These are phyloP conservation scores for Blastobotrys peoriensis DNA, from an alignment of 805 yeast genomes.

Conservation along the genomic window DNA sequence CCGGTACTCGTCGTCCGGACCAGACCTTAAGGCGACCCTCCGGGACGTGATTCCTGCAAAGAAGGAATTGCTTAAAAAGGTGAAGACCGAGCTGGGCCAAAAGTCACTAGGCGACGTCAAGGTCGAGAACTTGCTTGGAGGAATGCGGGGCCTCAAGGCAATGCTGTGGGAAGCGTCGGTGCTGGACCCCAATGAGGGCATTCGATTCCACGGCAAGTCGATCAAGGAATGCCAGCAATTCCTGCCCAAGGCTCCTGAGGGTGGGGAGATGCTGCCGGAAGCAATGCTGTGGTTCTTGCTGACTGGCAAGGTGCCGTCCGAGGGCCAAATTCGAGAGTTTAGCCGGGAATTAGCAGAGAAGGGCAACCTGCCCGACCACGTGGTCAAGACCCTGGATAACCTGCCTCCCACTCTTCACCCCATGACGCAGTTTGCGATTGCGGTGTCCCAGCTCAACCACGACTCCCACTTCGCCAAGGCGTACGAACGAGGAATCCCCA, in stretches of 20 bases:
- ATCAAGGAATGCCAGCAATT: conserved; percentile 63
- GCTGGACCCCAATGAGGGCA: conserved; percentile 70
- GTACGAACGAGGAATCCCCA: conserved; percentile 75
- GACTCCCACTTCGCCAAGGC: conserved; percentile 83
- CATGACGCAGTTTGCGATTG: conserved; percentile 86
- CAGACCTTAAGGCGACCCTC: conserved; percentile 30
- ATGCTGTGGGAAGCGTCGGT: conserved; percentile 78
- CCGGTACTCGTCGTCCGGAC: conserved; percentile 14
- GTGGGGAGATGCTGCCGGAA: conserved; percentile 61
- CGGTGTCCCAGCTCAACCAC: conserved; percentile 71
- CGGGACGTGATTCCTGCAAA: conserved; percentile 40
- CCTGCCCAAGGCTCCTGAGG: conserved; percentile 52
- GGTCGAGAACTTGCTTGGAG: conserved; percentile 49
- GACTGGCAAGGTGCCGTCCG: conserved; percentile 80
- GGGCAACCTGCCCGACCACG: conserved; percentile 72
- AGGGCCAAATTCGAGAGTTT: conserved; percentile 60
- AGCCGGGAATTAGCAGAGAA: conserved; percentile 76
- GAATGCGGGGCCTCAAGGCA: conserved; percentile 74
- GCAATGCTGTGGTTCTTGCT: conserved; percentile 75
- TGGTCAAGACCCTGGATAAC: conserved; percentile 62
- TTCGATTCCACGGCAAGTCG: conserved; percentile 71
- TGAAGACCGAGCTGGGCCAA: conserved; percentile 34
- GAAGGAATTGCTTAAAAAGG: conserved; percentile 34
- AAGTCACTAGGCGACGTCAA: conserved; percentile 41
- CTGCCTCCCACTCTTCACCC: conserved; percentile 76